Conservation (phyloP, 108 stramenopile species). For the Asterionellopsis glacialis region DNA sequence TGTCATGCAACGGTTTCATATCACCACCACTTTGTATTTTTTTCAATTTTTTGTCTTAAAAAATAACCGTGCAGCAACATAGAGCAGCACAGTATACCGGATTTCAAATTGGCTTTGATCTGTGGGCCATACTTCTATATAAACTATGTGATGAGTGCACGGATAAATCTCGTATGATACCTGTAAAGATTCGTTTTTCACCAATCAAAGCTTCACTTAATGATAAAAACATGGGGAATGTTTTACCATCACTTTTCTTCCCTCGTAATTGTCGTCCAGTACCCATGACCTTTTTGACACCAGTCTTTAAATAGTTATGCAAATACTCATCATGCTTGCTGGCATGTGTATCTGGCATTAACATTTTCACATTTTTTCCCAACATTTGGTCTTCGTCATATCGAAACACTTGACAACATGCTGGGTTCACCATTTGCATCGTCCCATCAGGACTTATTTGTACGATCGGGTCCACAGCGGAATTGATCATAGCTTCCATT, state of each 20-base stretch:
- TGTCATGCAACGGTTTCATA: too few species aligned
- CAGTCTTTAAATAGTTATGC: slow-evolving; percentile 31
- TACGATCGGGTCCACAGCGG: slow-evolving; percentile 29
- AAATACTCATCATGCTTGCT: slow-evolving; percentile 35
- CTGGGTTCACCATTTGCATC: slow-evolving; percentile 12
- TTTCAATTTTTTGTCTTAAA: too few species aligned
- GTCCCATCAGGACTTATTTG: slow-evolving; percentile 8
- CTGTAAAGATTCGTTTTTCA: slow-evolving; percentile 32
- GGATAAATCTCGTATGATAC: slow-evolving; percentile 31
- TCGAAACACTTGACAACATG: slow-evolving; percentile 2
- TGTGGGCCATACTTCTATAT: too few species aligned
- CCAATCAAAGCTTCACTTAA: slow-evolving; percentile 30
- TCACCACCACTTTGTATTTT: too few species aligned
- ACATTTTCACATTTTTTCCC: slow-evolving; percentile 6
- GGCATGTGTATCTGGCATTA: slow-evolving; percentile 35
- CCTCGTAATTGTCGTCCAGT: slow-evolving; percentile 31
- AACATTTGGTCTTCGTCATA: not conserved
- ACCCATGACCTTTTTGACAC: slow-evolving; percentile 35
- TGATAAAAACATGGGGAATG: slow-evolving; percentile 38
- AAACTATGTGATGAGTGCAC: not conserved
- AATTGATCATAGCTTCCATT: not conserved
- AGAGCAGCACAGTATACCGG: too few species aligned
- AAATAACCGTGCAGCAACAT: too few species aligned
- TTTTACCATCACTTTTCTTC: slow-evolving; percentile 33
- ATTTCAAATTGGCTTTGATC: too few species aligned